These are phyloP conservation scores for Serendipita vermifera DNA, from an alignment of 768 basidiomycete species.

Conservation along the genomic window DNA sequence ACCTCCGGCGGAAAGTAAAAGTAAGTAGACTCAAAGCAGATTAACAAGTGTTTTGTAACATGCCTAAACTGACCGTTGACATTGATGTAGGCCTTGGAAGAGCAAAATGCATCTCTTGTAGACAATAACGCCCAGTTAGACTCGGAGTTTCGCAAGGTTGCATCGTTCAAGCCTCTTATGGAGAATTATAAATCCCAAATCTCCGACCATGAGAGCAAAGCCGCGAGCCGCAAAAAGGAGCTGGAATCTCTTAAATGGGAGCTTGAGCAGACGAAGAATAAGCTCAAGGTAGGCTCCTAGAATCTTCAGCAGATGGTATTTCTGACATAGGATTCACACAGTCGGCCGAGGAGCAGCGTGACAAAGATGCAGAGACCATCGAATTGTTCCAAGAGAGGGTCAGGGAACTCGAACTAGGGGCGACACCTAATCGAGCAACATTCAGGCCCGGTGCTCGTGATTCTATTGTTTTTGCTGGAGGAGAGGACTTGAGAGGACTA, in stretches of 20 bases:
- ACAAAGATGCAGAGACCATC: conserved; percentile 70
- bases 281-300: conserved; percentile 41
- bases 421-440: not conserved
- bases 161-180: conserved; percentile 76
- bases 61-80: too few relatives aligned
- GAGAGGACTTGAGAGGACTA: conserved; percentile 34
- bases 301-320: not conserved
- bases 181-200: conserved; percentile 88
- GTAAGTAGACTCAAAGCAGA: too few relatives aligned
- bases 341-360: conserved; percentile 45
- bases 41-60: too few relatives aligned
- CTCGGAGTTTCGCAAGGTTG: conserved; percentile 79
- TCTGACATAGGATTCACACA: not conserved
- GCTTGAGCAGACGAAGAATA: conserved; percentile 59
- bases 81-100: conserved; percentile 74
- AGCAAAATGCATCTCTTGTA: conserved; percentile 82
- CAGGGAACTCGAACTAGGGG: conserved; percentile 62
- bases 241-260: conserved; percentile 60
- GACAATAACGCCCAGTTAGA: conserved; percentile 87
- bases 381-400: conserved; percentile 85
- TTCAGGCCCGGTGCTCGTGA: not conserved
- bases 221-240: conserved; percentile 52
- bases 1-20: conserved; percentile 31
- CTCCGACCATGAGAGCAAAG: conserved; percentile 61
- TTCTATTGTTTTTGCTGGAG: conserved; percentile 17